These are phyloP conservation scores for Emmonsiellopsis sp. DNA, from an alignment of 2,329 filamentous ascomycete species.

Conservation along the genomic window DNA sequence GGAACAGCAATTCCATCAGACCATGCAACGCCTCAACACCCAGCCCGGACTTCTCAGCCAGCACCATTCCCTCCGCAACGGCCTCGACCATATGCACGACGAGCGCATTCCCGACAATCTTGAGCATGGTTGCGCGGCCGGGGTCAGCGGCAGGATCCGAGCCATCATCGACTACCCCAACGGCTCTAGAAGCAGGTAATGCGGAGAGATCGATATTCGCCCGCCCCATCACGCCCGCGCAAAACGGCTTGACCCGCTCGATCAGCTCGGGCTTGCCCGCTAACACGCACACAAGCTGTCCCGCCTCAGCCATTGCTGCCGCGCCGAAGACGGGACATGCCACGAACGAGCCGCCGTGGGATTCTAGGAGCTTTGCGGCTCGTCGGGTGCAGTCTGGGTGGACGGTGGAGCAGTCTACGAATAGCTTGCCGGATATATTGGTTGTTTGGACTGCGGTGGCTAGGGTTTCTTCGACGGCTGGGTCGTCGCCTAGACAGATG, in stretches of 20 bases:
- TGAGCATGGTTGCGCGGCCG: slow-evolving; percentile 60
- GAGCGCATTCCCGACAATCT: slow-evolving; percentile 81
- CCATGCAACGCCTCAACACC: slow-evolving; percentile 60
- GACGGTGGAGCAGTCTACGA: slow-evolving; percentile 81
- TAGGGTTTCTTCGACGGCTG: slow-evolving; percentile 57
- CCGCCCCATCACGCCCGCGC: slow-evolving; percentile 61
- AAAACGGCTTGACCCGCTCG: slow-evolving; percentile 58
- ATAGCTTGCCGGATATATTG: slow-evolving; percentile 60
- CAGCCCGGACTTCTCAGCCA: slow-evolving; percentile 72
- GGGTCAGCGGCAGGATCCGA: slow-evolving; percentile 49
- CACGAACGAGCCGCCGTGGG: slow-evolving; percentile 61
- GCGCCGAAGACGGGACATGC: slow-evolving; percentile 50
- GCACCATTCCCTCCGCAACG: slow-evolving; percentile 65
- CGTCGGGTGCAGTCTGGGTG: slow-evolving; percentile 70
- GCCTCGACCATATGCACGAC: slow-evolving; percentile 74
- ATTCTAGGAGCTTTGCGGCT: slow-evolving; percentile 49
- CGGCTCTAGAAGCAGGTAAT: neutral
- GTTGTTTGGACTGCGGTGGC: slow-evolving; percentile 43
- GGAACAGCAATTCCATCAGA: slow-evolving; percentile 65
- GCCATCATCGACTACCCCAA: neutral
- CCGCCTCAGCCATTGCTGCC: slow-evolving; percentile 44
- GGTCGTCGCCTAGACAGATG: slow-evolving; percentile 68
- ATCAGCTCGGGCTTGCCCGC: slow-evolving; percentile 55
- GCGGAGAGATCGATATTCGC: slow-evolving; percentile 58
- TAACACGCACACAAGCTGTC: slow-evolving; percentile 62